phyloP scores from a whole-genome alignment of 2,329 filamentous ascomycete species.

The Alternaria tenuissima region DNA sequence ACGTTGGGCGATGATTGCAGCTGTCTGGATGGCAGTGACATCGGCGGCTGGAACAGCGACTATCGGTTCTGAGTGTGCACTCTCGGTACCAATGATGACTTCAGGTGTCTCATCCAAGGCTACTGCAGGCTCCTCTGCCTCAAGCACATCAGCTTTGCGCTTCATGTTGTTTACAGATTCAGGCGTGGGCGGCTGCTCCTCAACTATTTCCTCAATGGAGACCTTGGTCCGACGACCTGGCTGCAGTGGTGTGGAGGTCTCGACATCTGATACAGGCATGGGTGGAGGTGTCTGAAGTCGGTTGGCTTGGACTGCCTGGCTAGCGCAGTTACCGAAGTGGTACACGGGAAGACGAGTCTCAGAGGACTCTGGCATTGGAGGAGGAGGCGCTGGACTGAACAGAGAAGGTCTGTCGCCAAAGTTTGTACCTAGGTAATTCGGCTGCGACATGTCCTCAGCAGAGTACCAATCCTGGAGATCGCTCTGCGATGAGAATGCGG shows the following conservation, averaged over 20 bases:
- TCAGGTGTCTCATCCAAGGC: background rate
- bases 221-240: conserved; percentile 37
- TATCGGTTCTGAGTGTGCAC: background rate
- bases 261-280: conserved; percentile 17
- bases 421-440: conserved; percentile 17
- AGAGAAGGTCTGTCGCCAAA: conserved; percentile 18
- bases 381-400: conserved; percentile 18
- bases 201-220: conserved; percentile 46
- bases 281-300: conserved; percentile 33
- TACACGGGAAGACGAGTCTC: background rate
- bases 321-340: background rate
- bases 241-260: conserved; percentile 18
- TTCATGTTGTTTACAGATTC: conserved; percentile 39
- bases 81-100: background rate
- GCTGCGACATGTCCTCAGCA: conserved; percentile 9
- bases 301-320: conserved; percentile 5
- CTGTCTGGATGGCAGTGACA: conserved; percentile 13
- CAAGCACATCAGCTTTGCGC: conserved; percentile 43
- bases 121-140: conserved; percentile 17
- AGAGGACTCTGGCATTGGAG: conserved; percentile 12
- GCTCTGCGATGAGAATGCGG: conserved; percentile 15
- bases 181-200: conserved; percentile 43
- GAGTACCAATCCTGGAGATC: conserved; percentile 14
- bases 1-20: conserved; percentile 23
- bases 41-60: background rate